Conservation (phyloP, 2,329 filamentous ascomycete species). For the Eutypella sp. region DNA sequence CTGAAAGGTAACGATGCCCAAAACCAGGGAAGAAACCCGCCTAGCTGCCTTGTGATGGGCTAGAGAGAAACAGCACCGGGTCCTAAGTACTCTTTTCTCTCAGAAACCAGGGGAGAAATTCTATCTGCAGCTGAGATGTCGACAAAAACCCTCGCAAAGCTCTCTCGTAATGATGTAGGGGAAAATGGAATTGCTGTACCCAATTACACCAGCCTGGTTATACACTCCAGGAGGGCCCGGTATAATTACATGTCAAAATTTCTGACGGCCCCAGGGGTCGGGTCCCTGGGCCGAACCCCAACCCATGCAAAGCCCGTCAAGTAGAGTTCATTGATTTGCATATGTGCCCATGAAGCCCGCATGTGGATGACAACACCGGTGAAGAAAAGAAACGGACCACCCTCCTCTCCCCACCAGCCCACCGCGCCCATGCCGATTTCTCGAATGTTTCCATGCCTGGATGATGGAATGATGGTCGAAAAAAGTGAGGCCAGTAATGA, state of each 20-base stretch:
- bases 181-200: too few species aligned
- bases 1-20: background rate
- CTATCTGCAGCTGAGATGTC: too few species aligned
- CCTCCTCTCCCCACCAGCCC: too few species aligned
- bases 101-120: background rate
- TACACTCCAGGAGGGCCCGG: too few species aligned
- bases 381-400: too few species aligned
- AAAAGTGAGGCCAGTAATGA: background rate
- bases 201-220: too few species aligned
- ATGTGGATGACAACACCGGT: background rate
- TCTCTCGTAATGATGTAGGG: too few species aligned
- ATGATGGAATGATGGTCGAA: background rate
- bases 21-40: background rate
- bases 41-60: too few species aligned
- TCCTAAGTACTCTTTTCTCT: background rate
- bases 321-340: background rate
- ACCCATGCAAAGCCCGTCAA: background rate
- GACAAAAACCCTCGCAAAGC: too few species aligned
- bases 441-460: background rate
- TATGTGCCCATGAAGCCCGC: background rate
- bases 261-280: too few species aligned
- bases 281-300: too few species aligned
- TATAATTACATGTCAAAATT: too few species aligned
- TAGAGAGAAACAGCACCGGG: background rate
- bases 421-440: background rate